phyloP scores from a whole-genome alignment of 371 early-diverging fungal species.

The Sporodiniella umbellata region DNA sequence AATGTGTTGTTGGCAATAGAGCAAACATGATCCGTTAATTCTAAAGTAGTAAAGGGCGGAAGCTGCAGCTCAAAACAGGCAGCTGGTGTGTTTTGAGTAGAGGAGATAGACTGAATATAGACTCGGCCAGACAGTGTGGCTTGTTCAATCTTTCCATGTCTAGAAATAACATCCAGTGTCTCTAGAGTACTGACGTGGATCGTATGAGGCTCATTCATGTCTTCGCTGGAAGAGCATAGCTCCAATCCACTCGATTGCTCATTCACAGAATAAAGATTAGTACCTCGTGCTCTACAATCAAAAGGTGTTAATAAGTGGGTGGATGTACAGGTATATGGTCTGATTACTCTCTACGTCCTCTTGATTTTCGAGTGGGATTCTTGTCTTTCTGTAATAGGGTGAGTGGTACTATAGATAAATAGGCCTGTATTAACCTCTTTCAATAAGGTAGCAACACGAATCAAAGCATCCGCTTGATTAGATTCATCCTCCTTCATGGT shows the following conservation, averaged over 20 bases:
- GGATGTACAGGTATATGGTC: too few relatives aligned
- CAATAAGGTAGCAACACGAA: conserved; percentile 14
- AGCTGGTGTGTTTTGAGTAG: conserved; percentile 18
- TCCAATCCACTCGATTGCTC: conserved; percentile 7
- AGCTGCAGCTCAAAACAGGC: conserved; percentile 39
- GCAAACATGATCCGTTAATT: conserved; percentile 21
- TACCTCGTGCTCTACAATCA: conserved; percentile 23
- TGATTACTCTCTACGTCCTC: conserved; percentile 23
- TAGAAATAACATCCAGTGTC: conserved; percentile 40
- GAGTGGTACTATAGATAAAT: too few relatives aligned
- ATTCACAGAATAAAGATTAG: conserved; percentile 22
- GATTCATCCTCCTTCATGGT: conserved; percentile 4
- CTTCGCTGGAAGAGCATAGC: conserved; percentile 1
- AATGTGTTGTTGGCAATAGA: conserved; percentile 22
- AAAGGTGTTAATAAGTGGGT: too few relatives aligned
- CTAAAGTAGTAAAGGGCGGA: conserved; percentile 26
- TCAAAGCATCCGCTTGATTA: conserved; percentile 9
- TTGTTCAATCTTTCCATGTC: conserved; percentile 37
- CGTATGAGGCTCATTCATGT: conserved; percentile 17
- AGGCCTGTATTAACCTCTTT: conserved; percentile 11
- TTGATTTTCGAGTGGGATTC: conserved; percentile 9
- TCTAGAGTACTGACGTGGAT: conserved; percentile 39
- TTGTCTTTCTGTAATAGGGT: conserved; percentile 8
- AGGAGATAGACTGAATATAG: conserved; percentile 34
- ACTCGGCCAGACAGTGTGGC: conserved; percentile 50